A percentile compares a stretch with the other conserved stretches of the same genome.
Conservation (phyloP, 176 grass and related monocot genomes). For the Pharus latifolius region DNA sequence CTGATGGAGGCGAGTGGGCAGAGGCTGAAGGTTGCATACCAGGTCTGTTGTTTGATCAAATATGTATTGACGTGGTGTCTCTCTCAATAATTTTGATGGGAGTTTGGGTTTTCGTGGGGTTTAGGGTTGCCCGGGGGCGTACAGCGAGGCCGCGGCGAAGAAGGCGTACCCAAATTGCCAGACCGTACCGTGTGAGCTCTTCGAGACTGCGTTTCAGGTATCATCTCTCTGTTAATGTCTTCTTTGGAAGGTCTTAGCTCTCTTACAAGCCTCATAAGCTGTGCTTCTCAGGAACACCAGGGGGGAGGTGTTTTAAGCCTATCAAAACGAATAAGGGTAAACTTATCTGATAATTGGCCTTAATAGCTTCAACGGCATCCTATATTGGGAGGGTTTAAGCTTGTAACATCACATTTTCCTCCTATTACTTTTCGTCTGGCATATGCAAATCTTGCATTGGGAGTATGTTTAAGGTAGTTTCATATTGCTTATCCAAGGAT, state of each 20-base stretch:
- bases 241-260: not conserved
- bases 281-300: no score
- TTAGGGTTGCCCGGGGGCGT: slow-evolving; percentile 63
- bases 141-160: slow-evolving; percentile 70
- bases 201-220: slow-evolving; percentile 71
- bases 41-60: slow-evolving; percentile 22
- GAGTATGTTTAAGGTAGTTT: no score
- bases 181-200: slow-evolving; percentile 67
- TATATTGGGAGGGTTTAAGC: not conserved
- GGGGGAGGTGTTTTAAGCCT: no score
- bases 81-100: not conserved
- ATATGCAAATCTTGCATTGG: not conserved
- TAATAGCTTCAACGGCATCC: no score
- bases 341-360: no score
- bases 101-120: not conserved
- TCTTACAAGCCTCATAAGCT: not conserved
- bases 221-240: not conserved
- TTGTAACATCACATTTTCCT: not conserved
- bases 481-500: no score
- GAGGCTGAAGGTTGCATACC: slow-evolving; percentile 56
- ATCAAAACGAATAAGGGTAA: not conserved
- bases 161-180: slow-evolving; percentile 78
- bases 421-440: not conserved
- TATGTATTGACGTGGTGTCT: no score
- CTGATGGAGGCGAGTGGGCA: slow-evolving; percentile 25